These are phyloP conservation scores for Dacryopinax primogenitus DNA, from an alignment of 768 basidiomycete genomes.

Conservation along the genomic window DNA sequence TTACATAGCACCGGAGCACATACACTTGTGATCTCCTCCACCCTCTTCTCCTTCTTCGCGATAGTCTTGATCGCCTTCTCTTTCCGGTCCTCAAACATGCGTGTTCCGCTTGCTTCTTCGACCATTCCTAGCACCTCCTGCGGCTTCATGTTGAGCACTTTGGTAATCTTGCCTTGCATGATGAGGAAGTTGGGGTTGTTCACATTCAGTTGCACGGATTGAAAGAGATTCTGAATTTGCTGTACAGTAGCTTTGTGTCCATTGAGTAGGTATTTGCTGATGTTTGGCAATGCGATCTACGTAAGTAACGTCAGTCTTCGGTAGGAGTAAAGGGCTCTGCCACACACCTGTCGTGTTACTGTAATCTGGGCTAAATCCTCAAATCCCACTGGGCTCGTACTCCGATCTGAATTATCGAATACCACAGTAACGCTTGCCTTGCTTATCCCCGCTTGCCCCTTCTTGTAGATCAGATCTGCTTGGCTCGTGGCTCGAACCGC, in stretches of 20 bases:
- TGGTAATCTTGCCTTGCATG: constrained; percentile 99
- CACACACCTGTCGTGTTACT: constrained; percentile 78
- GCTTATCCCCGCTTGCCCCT: constrained; percentile 91
- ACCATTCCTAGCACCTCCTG: constrained; percentile 97
- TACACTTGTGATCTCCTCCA: constrained; percentile 67
- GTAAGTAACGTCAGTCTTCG: neutral
- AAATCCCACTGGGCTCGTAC: constrained; percentile 69
- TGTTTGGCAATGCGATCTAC: constrained; percentile 83
- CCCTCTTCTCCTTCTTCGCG: constrained; percentile 91
- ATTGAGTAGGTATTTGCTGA: constrained; percentile 89
- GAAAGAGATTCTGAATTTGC: constrained; percentile 78
- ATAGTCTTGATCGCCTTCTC: constrained; percentile 94
- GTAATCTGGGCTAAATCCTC: constrained; percentile 80
- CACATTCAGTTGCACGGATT: constrained; percentile 95
- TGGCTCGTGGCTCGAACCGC: constrained; percentile 88
- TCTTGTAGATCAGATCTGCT: constrained; percentile 97
- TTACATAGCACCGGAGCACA: no score
- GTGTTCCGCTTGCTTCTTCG: constrained; percentile 94
- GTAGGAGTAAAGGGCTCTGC: neutral
- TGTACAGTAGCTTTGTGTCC: constrained; percentile 87
- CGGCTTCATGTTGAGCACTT: constrained; percentile 96
- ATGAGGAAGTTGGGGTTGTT: constrained; percentile 99
- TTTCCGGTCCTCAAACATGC: constrained; percentile 98
- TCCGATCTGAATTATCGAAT: constrained; percentile 89
- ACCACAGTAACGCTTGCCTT: constrained; percentile 98